These are phyloP conservation scores for Xylariaceae sp. DNA, from an alignment of 2,329 filamentous ascomycete genomes.

Conservation along the genomic window DNA sequence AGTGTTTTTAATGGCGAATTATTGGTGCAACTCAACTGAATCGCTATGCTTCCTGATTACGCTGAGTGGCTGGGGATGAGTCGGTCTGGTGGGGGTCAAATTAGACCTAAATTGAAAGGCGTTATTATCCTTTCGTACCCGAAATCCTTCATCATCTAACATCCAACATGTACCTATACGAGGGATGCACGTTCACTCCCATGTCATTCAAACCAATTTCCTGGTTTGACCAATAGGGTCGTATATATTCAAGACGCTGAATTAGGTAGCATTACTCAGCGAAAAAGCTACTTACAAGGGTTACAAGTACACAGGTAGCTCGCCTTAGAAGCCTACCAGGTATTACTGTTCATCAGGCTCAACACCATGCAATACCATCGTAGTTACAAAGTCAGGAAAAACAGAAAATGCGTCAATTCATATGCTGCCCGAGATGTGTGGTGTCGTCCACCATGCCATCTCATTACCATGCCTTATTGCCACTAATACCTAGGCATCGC, in stretches of 20 bases:
- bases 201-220: conserved; percentile 7
- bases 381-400: conserved; percentile 3
- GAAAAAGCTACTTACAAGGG: not conserved
- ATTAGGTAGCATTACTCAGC: not conserved
- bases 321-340: not conserved
- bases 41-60: too few species aligned
- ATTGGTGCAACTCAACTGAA: too few species aligned
- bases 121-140: too few species aligned
- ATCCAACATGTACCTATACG: too few species aligned
- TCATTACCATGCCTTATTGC: conserved; percentile 17
- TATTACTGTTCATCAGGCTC: not conserved
- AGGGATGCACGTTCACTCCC: conserved; percentile 7
- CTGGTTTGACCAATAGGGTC: conserved; percentile 11
- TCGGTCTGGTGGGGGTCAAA: too few species aligned
- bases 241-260: not conserved
- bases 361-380: conserved; percentile 1
- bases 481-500: conserved; percentile 9
- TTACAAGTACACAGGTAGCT: too few species aligned
- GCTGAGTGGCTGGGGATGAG: too few species aligned
- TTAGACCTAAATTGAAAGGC: too few species aligned
- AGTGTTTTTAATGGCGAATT: too few species aligned
- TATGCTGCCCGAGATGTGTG: conserved; percentile 9
- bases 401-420: not conserved
- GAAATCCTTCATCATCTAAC: too few species aligned
- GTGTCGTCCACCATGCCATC: conserved; percentile 11